A percentile compares a stretch with the other conserved stretches of the same genome.
Evolutionary conservation across 768 basidiomycete species (phyloP).

Genomic region (Lepiota subincarnata): DNA sequence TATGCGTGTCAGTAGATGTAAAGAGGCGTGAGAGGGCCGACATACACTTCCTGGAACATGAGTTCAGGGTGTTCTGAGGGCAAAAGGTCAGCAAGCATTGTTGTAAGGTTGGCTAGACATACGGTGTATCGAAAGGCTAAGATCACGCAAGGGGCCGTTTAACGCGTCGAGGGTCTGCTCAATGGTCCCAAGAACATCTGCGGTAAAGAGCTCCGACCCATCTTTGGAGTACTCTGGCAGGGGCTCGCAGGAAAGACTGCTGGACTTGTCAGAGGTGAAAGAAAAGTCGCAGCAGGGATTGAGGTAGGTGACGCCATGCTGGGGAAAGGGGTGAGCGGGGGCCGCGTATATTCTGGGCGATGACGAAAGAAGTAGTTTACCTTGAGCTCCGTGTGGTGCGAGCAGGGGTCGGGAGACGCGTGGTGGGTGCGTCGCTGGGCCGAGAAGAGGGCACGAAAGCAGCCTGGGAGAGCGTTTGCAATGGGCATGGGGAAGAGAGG

Average conservation of each 20-base stretch:
- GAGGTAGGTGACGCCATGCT: constrained; percentile 25
- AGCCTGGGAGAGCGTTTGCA: constrained; percentile 25
- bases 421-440: constrained; percentile 15
- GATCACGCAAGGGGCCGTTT: constrained; percentile 47
- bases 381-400: background rate
- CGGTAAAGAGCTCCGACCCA: constrained; percentile 14
- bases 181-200: constrained; percentile 49
- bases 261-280: constrained; percentile 23
- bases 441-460: constrained; percentile 30
- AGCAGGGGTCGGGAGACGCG: background rate
- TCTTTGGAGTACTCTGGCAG: constrained; percentile 40
- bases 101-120: constrained; percentile 15
- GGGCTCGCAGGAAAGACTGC: constrained; percentile 24
- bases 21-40: constrained; percentile 7
- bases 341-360: background rate
- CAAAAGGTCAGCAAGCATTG: constrained; percentile 10
- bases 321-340: background rate
- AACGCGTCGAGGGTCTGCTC: constrained; percentile 50
- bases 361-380: background rate
- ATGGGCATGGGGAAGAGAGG: constrained; percentile 19
- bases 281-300: constrained; percentile 44
- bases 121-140: constrained; percentile 77
- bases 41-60: constrained; percentile 60
- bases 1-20: background rate
- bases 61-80: constrained; percentile 62